Base-by-base conservation (phyloP, 148 eudicot species). In the Fagopyrum esculentum region DNA sequence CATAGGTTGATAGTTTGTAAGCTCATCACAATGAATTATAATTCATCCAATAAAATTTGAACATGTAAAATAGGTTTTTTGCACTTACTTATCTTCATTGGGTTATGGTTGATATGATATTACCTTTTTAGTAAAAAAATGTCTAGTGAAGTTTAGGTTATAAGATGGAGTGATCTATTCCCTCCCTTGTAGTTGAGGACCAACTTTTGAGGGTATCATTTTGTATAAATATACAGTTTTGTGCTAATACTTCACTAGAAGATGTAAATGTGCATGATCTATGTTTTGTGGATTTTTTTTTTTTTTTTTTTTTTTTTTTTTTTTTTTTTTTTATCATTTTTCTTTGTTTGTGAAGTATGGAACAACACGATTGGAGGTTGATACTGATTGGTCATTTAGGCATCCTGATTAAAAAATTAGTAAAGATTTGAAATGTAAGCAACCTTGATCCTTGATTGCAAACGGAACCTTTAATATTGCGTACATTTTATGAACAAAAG, bases 401-500 rank as follows among this genome's bases (percentile, higher is more conserved):
- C 85, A 87, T 78, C 90, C 91, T 73, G 88, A 86, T 81, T 80
- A 75, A 73, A 85, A 79, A 75, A 78, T 69, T 81, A 91, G 84
- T 61, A 71, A 78, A 60, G 90, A 82, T 66, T 83, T 70, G 60
- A 86, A 84, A 74, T 84, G 90, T 90, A 85, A 83, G 73, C 35
- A 17, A 5, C 29, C 47, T 47, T 6, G 17, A 7, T 11, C 40
- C 69, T 75, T 19, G 46, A 69, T 70, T 73, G 9, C 74, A 10
- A 0, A 44, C 48, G 56, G 57, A 15, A 9, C 74, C 54, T 51
- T 45, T 74, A 55, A 56, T 29, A 35, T 64, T 95, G 50, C 86
- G 95, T 73, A 93, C 89, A 76, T 92, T 89, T 81, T 96, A 85
- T 76, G 98, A 96, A 80, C 81, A 80, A 76, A 95, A 95, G 80